These are phyloP conservation scores for Sclerotiophoma versabilis DNA, from an alignment of 2,329 filamentous ascomycete species.

Conservation along the genomic window DNA sequence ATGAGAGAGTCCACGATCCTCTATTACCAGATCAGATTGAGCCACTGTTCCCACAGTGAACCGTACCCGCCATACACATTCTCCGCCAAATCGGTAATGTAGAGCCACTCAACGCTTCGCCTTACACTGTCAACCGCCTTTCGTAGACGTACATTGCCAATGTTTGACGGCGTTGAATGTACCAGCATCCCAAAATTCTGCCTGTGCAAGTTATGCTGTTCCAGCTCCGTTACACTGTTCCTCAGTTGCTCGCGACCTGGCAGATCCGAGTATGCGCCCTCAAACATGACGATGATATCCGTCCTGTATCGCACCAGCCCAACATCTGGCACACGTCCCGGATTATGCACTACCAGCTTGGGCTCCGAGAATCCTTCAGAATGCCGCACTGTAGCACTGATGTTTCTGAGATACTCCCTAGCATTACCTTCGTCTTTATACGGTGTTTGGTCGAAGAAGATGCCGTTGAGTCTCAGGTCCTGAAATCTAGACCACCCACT, in stretches of 20 bases:
- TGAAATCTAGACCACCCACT: constrained; percentile 54
- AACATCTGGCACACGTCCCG: constrained; percentile 27
- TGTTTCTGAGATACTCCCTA: constrained; percentile 30
- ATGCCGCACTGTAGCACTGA: constrained; percentile 30
- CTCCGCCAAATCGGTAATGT: constrained; percentile 28
- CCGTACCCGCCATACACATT: constrained; percentile 28
- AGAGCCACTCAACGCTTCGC: constrained; percentile 33
- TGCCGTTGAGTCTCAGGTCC: constrained; percentile 50
- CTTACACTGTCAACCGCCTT: constrained; percentile 30
- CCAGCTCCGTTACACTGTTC: constrained; percentile 11
- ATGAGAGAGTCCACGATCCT: not conserved
- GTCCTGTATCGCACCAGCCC: constrained; percentile 22
- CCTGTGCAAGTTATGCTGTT: constrained; percentile 15
- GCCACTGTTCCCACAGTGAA: constrained; percentile 28
- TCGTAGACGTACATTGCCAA: constrained; percentile 23
- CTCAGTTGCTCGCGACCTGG: constrained; percentile 18
- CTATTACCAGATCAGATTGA: constrained; percentile 22
- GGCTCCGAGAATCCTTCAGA: constrained; percentile 23
- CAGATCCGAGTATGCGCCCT: constrained; percentile 27
- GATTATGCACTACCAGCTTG: constrained; percentile 31
- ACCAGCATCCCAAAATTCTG: constrained; percentile 29
- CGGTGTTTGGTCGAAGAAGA: constrained; percentile 61
- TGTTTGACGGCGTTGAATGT: constrained; percentile 24
- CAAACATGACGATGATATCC: constrained; percentile 35
- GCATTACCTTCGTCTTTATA: constrained; percentile 15